Evolutionary conservation across 768 basidiomycete genomes (phyloP).

Genomic region (Termitomyces sp.): DNA sequence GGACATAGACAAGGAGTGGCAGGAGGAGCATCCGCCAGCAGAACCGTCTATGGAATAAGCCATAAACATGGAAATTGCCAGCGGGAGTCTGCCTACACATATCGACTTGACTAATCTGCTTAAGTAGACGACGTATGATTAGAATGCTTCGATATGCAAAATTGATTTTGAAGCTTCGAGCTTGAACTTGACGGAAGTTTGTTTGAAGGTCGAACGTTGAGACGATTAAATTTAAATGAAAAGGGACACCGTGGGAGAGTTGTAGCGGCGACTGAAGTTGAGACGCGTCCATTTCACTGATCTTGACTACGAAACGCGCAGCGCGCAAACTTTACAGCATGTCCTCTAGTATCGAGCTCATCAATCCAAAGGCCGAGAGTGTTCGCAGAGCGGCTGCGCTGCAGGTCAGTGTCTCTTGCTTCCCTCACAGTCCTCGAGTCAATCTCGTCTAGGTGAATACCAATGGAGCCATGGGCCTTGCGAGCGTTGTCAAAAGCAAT

Average conservation of each 20-base stretch:
- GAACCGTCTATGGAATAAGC: neutral
- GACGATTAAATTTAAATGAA: too few relatives aligned
- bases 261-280: constrained; percentile 26
- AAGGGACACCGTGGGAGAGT: constrained; percentile 1
- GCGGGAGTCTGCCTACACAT: neutral
- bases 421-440: constrained; percentile 4
- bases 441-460: constrained; percentile 68
- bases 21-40: constrained; percentile 23
- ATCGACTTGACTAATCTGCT: neutral
- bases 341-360: constrained; percentile 86
- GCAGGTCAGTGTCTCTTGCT: constrained; percentile 52
- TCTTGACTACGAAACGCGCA: constrained; percentile 21
- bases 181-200: neutral
- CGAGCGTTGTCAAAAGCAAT: constrained; percentile 95
- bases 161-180: neutral
- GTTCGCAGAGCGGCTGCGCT: constrained; percentile 86
- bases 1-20: constrained; percentile 45
- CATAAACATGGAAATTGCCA: neutral
- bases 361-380: constrained; percentile 96
- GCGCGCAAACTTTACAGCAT: constrained; percentile 32
- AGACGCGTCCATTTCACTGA: constrained; percentile 19
- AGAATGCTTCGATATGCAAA: neutral
- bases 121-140: neutral
- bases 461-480: constrained; percentile 94
- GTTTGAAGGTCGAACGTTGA: too few relatives aligned